Base-by-base conservation (phyloP, 2,329 filamentous ascomycete species). In the Alternaria alternata region DNA sequence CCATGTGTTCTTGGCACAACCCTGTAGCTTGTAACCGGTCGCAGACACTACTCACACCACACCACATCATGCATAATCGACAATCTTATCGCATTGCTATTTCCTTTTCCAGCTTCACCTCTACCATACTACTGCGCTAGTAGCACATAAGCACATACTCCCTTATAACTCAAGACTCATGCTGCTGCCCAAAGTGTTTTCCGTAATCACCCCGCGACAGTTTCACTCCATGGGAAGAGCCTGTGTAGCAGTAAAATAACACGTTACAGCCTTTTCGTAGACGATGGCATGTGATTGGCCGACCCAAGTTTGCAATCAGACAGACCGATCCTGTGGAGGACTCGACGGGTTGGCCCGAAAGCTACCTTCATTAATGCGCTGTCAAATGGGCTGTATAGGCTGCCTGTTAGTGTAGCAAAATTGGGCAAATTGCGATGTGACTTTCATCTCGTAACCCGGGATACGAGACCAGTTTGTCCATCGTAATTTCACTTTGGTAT, bases 401-500 rank as follows among this genome's bases (percentile, higher is more conserved):
- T 41, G 30, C 26, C 18, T 44, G 51, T 18, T 30, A 38, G 16
- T 14, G 34, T n/a, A 38, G 16, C 7, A 39, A 20, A 59, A 24
- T 24, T 24, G 20, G 39, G 39, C 20, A 42, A 39, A 62, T 62
- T 62, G 48, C 59, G 51, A 62, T 52, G 47, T 36, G 28, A 46
- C 57, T 60, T 39, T 39, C 47, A 60, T 42, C 57, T 59, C 57
- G 46, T 43, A 43, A 41, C 28, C 46, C 46, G 5, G 18, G 20
- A 30, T 41, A 57, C 54, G 54, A 53, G 22, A 38, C 58, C 20
- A 7, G 43, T 34, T 38, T 30, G 46, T 55, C 42, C 41, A 56
- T 62, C 59, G 26, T 52, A 62, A 62, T 62, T 59, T 62, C 54
- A 39, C 36, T 43, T 16, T 16, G 42, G 42, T 58, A 61, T 58